A percentile compares a stretch with the other conserved stretches of the same genome.
These are phyloP conservation scores for Monosporascus sp. DNA, from an alignment of 2,329 filamentous ascomycete species.

Conservation along the genomic window DNA sequence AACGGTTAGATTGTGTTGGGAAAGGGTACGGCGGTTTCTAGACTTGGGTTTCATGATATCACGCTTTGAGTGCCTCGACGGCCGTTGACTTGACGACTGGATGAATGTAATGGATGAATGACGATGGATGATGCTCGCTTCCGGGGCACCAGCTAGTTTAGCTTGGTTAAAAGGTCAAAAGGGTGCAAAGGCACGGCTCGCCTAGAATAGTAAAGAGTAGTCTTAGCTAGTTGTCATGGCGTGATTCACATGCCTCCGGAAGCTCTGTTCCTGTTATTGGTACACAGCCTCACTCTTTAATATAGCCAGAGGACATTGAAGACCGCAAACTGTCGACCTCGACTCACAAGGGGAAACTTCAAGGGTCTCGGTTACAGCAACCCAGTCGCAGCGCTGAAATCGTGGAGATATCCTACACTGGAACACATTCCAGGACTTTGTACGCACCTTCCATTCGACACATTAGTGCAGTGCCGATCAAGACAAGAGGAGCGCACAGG, in stretches of 20 bases:
- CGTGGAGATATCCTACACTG: no score
- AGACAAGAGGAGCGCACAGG: no score
- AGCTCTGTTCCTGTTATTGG: background rate
- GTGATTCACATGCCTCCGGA: background rate
- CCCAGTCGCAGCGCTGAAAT: no score
- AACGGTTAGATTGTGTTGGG: background rate
- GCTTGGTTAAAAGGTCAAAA: background rate
- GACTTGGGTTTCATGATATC: background rate
- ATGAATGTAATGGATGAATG: background rate
- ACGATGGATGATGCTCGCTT: background rate
- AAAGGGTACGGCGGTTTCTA: background rate
- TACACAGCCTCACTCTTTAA: no score
- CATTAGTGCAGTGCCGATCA: no score
- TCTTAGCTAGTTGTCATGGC: background rate
- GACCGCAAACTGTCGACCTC: no score
- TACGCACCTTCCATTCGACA: no score
- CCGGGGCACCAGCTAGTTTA: background rate
- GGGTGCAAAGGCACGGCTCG: background rate
- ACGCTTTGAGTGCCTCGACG: background rate
- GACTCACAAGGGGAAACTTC: no score
- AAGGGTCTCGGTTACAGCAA: no score
- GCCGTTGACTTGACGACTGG: slow-evolving; percentile 8
- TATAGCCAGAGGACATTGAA: no score
- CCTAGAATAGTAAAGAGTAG: background rate
- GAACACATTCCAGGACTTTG: no score